Conservation (phyloP, 805 yeast species). For the Myxozyma geophila region DNA sequence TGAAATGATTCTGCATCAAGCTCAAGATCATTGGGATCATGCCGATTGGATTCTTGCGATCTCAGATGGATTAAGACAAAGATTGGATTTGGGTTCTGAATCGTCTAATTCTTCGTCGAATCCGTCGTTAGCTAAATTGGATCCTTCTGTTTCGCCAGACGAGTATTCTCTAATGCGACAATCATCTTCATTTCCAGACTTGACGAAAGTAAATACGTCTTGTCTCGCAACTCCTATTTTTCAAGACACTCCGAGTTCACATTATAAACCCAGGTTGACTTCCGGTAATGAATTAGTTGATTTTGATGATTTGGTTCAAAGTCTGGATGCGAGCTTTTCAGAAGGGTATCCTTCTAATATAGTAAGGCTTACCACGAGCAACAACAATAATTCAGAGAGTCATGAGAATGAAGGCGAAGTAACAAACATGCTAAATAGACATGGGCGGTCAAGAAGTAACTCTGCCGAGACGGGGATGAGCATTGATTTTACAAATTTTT, state of each 20-base stretch:
- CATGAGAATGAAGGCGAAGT: neutral
- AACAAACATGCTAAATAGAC: neutral
- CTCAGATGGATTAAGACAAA: slow-evolving; percentile 18
- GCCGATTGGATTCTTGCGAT: slow-evolving; percentile 30
- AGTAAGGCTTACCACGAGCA: neutral
- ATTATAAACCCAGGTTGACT: neutral
- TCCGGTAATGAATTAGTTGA: neutral
- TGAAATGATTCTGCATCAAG: slow-evolving; percentile 25
- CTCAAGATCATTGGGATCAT: slow-evolving; percentile 36
- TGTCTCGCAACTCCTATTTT: neutral
- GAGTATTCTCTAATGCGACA: neutral
- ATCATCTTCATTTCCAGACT: neutral
- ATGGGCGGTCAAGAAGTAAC: neutral
- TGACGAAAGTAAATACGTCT: neutral
- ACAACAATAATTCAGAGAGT: neutral
- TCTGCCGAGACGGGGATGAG: neutral
- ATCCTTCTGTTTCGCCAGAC: neutral
- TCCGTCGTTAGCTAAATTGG: neutral
- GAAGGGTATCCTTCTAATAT: neutral
- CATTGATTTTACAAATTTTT: neutral
- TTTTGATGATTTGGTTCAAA: neutral
- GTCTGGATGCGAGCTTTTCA: neutral
- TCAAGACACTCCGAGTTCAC: neutral
- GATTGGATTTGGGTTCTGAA: slow-evolving; percentile 9
- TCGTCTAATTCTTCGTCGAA: neutral